phyloP scores from a whole-genome alignment of 139 green algal genomes.

The Volvox reticuliferus region DNA sequence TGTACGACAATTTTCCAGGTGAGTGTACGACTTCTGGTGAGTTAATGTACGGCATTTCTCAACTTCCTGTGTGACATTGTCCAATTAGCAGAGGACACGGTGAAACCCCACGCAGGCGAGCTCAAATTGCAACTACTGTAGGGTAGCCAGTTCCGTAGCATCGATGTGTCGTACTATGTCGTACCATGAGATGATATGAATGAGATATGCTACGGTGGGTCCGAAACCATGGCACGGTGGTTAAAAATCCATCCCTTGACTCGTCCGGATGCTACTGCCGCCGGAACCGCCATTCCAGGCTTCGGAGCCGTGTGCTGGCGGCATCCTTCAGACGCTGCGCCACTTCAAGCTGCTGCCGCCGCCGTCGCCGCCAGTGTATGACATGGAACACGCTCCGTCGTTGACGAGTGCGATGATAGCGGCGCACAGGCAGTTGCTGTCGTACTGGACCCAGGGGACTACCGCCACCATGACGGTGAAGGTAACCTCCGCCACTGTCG shows the following conservation, averaged over 20 bases:
- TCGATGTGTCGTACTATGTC: too few species aligned
- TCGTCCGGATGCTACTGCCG: too few species aligned
- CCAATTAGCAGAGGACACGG: too few species aligned
- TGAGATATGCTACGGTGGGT: too few species aligned
- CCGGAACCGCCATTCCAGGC: constrained; percentile 56
- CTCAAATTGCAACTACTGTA: too few species aligned
- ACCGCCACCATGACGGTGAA: background rate
- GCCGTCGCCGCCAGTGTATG: background rate
- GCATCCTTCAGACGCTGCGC: constrained; percentile 88
- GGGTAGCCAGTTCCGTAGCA: too few species aligned
- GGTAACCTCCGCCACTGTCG: background rate
- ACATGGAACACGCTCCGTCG: background rate
- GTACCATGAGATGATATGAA: too few species aligned
- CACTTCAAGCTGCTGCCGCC: constrained; percentile 72
- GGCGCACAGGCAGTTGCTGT: background rate
- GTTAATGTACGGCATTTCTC: too few species aligned
- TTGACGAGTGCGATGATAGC: background rate
- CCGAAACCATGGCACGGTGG: too few species aligned
- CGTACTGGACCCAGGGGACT: background rate
- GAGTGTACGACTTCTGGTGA: background rate
- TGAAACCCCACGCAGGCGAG: too few species aligned
- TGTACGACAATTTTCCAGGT: background rate
- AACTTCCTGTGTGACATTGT: too few species aligned
- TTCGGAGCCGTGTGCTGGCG: constrained; percentile 81
- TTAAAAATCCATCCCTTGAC: too few species aligned